phyloP scores from a whole-genome alignment of 176 grass and related monocot genomes.

The Cenchrus fungigraminus region DNA sequence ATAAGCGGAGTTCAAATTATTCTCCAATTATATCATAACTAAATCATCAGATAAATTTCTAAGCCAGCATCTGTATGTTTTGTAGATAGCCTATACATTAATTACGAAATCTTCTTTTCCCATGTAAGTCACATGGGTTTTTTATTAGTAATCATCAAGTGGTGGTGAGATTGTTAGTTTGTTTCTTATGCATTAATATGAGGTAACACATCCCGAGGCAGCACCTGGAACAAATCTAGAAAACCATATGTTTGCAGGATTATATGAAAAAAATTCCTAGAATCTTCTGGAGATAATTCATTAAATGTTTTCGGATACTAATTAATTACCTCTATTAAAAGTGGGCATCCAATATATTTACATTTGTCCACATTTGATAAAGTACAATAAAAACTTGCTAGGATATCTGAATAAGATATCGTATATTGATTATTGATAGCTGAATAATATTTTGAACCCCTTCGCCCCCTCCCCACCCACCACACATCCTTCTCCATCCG shows the following conservation, averaged over 20 bases:
- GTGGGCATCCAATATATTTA: neutral
- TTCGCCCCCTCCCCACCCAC: too few species aligned
- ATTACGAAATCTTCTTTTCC: neutral
- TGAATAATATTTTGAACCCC: neutral
- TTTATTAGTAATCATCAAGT: neutral
- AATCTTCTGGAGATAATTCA: too few species aligned
- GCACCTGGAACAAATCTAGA: too few species aligned
- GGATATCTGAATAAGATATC: neutral
- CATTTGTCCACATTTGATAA: neutral
- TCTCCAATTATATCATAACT: too few species aligned
- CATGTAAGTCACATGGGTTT: neutral
- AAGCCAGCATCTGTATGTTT: neutral
- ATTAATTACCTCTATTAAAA: neutral
- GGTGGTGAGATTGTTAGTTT: neutral
- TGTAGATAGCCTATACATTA: neutral
- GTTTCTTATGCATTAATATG: neutral
- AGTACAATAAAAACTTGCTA: neutral
- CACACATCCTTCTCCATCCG: neutral
- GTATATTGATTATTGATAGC: neutral
- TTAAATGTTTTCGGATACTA: neutral
- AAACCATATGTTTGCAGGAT: neutral
- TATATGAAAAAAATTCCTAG: too few species aligned
- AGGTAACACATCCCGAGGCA: too few species aligned
- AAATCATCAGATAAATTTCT: neutral
- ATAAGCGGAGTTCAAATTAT: too few species aligned